A percentile compares a stretch with the other conserved stretches of the same genome.
phyloP scores from a whole-genome alignment of 2,329 filamentous ascomycete species.

The Colletotrichum paranaense region DNA sequence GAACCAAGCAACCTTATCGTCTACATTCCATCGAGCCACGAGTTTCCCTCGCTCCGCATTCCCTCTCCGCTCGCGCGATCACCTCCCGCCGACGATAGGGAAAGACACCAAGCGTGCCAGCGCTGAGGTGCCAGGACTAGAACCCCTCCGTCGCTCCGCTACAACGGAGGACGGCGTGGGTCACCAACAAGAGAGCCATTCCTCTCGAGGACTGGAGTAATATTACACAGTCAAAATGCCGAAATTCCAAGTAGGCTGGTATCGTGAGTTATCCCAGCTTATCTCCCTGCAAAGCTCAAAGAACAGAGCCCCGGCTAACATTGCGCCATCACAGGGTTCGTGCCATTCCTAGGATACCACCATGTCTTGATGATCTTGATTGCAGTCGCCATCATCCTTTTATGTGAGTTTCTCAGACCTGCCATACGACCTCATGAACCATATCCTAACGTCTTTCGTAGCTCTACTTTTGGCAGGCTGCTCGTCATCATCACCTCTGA shows the following conservation, averaged over 20 bases:
- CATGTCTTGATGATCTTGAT: constrained; percentile 98
- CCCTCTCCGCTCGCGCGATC: background rate
- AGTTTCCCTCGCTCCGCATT: constrained; percentile 3
- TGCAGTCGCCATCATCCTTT: constrained; percentile 89
- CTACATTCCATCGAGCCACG: background rate
- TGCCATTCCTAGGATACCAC: constrained; percentile 78
- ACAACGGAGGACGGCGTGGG: constrained; percentile 37
- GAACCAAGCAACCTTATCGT: background rate
- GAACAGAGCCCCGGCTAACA: constrained; percentile 10
- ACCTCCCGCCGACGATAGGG: constrained; percentile 13
- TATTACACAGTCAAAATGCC: constrained; percentile 40
- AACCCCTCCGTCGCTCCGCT: constrained; percentile 38
- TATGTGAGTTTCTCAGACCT: constrained; percentile 74
- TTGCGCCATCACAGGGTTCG: constrained; percentile 58
- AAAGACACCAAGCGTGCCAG: constrained; percentile 33
- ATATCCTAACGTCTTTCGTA: constrained; percentile 49
- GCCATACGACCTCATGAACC: background rate
- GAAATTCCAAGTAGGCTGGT: constrained; percentile 61
- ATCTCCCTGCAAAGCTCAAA: background rate
- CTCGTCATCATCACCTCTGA: constrained; percentile 94
- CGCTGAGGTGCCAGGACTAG: constrained; percentile 34
- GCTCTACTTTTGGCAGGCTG: constrained; percentile 94
- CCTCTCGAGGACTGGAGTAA: constrained; percentile 27
- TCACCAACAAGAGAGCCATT: constrained; percentile 15
- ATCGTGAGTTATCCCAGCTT: constrained; percentile 52